These are phyloP conservation scores for Podaxis mareebaensis DNA, from an alignment of 768 basidiomycete genomes.

Conservation along the genomic window DNA sequence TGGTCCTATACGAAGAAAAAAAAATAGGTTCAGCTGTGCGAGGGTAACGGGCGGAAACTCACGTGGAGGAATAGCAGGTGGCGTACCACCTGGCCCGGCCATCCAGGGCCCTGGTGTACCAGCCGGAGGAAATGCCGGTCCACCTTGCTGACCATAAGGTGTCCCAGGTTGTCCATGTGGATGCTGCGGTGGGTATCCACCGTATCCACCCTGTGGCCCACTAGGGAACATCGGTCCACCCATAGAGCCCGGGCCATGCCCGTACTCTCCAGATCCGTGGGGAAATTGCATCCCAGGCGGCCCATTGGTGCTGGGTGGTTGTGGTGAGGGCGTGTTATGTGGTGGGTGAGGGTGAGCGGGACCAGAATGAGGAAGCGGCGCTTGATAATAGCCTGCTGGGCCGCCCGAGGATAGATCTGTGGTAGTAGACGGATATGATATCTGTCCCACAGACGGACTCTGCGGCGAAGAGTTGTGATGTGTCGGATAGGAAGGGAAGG, in stretches of 20 bases:
- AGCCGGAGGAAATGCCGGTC: constrained; percentile 4
- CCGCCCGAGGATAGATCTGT: constrained; percentile 1
- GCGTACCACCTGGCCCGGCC: not conserved
- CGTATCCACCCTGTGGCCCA: not conserved
- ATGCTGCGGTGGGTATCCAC: constrained; percentile 1
- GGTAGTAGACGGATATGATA: not conserved
- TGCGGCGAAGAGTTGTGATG: constrained; percentile 25
- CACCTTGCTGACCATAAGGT: constrained; percentile 19
- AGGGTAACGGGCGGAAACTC: constrained; percentile 17
- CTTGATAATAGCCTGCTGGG: constrained; percentile 2
- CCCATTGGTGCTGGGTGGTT: constrained; percentile 11
- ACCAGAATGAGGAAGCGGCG: not conserved
- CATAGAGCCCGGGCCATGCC: constrained; percentile 18
- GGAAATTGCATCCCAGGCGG: constrained; percentile 26
- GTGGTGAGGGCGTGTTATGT: not conserved
- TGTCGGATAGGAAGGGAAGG: constrained; percentile 11
- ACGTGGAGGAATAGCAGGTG: constrained; percentile 22
- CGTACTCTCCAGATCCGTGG: constrained; percentile 25
- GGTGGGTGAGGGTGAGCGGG: not conserved
- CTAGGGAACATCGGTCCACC: constrained; percentile 17
- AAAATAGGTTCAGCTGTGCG: not conserved
- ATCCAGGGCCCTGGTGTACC: not conserved
- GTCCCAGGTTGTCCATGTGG: constrained; percentile 17
- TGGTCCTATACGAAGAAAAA: not conserved
- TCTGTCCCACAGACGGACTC: constrained; percentile 20